Percentiles rank a stretch among this genome's conserved stretches.
These are phyloP conservation scores for Mycena metata DNA, from an alignment of 768 basidiomycete genomes.

Conservation along the genomic window DNA sequence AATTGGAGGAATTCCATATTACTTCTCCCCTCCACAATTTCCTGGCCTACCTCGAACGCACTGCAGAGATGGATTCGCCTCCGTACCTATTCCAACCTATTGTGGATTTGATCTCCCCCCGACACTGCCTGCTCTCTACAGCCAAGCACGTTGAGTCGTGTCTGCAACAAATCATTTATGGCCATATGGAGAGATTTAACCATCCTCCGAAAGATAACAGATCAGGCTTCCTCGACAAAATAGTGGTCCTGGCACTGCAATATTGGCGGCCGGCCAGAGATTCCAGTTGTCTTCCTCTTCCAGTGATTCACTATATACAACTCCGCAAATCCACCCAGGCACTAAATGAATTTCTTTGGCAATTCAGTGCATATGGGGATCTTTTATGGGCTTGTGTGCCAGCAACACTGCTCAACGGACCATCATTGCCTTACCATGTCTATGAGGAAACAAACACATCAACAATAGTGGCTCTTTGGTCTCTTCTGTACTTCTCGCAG, in stretches of 20 bases:
- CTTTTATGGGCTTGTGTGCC: background rate
- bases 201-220: background rate
- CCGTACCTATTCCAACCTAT: background rate
- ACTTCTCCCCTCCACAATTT: background rate
- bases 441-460: no score
- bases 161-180: background rate
- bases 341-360: background rate
- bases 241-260: background rate
- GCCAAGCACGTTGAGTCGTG: background rate
- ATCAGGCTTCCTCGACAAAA: background rate
- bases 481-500: background rate
- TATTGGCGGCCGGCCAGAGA: background rate
- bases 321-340: background rate
- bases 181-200: constrained; percentile 14
- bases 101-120: background rate
- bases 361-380: background rate
- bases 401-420: background rate
- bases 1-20: background rate
- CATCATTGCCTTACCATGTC: background rate
- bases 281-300: background rate
- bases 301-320: constrained; percentile 4
- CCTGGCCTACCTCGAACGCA: background rate
- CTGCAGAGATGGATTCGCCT: background rate
- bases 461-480: constrained; percentile 2
- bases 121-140: no score